Percentiles rank a stretch among this genome's conserved stretches.
phyloP scores from a whole-genome alignment of 2,329 filamentous ascomycete species.

The Chrysoporthe austroafricana region DNA sequence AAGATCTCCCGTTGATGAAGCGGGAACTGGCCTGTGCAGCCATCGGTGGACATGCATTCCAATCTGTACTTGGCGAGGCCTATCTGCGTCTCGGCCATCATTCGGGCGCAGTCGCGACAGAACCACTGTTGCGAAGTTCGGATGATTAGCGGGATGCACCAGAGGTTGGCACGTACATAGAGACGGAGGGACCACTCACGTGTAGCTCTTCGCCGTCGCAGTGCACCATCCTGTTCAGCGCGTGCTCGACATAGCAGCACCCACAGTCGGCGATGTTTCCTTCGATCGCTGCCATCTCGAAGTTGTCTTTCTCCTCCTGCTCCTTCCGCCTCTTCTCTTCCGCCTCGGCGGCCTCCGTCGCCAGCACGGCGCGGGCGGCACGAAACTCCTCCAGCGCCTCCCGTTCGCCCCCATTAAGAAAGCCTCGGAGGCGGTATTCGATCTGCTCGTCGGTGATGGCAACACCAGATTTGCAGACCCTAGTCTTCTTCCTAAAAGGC shows the following conservation, averaged over 20 bases:
- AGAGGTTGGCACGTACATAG: not conserved
- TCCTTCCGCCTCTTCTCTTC: slow-evolving; percentile 36
- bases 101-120: slow-evolving; percentile 68
- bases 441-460: slow-evolving; percentile 31
- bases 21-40: slow-evolving; percentile 66
- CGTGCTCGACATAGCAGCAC: slow-evolving; percentile 72
- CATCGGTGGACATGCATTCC: slow-evolving; percentile 70
- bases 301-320: slow-evolving; percentile 45
- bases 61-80: slow-evolving; percentile 71
- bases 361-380: slow-evolving; percentile 40
- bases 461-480: slow-evolving; percentile 26
- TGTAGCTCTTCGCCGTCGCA: slow-evolving; percentile 65
- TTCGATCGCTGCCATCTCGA: slow-evolving; percentile 45
- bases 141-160: not conserved
- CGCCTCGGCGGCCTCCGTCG: slow-evolving; percentile 33
- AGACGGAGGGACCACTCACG: slow-evolving; percentile 34
- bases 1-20: slow-evolving; percentile 57
- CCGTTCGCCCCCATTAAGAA: slow-evolving; percentile 29
- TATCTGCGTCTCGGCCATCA: slow-evolving; percentile 68
- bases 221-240: slow-evolving; percentile 68
- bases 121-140: slow-evolving; percentile 57
- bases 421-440: slow-evolving; percentile 24
- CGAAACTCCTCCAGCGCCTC: slow-evolving; percentile 45
- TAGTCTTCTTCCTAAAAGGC: slow-evolving; percentile 39
- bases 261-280: slow-evolving; percentile 68